Conservation (phyloP, 208 protist species). For the Acanthamoeba castellanii region DNA sequence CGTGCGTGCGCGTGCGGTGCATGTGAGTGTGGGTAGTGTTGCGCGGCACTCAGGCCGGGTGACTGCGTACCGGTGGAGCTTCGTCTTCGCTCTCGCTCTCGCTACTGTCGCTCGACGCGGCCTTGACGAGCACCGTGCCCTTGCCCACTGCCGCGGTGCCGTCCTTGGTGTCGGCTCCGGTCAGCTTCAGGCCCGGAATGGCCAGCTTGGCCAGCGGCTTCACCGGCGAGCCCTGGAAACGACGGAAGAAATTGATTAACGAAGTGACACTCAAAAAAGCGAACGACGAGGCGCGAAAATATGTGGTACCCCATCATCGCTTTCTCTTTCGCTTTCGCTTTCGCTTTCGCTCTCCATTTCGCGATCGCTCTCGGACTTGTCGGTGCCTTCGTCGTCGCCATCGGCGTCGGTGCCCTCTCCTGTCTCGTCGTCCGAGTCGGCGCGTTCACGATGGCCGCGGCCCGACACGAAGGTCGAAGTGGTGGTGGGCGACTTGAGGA, state of each 20-base stretch:
- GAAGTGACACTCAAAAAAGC: too few species aligned
- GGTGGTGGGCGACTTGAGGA: slow-evolving; percentile 29
- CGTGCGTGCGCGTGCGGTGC: too few species aligned
- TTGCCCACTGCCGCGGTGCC: slow-evolving; percentile 41
- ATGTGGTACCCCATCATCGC: not conserved
- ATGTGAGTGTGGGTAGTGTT: not conserved
- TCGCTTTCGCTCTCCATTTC: not conserved
- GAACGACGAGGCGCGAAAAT: too few species aligned
- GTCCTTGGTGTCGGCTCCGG: slow-evolving; percentile 62
- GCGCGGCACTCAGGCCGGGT: too few species aligned
- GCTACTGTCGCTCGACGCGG: slow-evolving; percentile 24
- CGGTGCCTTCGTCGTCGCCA: not conserved
- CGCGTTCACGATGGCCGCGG: not conserved
- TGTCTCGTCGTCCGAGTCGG: not conserved
- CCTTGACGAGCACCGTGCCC: slow-evolving; percentile 6
- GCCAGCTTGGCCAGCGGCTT: slow-evolving; percentile 23
- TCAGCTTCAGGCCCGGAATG: slow-evolving; percentile 66
- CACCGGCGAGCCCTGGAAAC: too few species aligned
- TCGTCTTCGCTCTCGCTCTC: not conserved
- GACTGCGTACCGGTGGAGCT: not conserved
- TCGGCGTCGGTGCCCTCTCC: not conserved
- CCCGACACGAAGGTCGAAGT: not conserved
- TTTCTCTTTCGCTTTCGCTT: not conserved
- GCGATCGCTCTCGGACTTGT: not conserved
- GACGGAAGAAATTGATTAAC: too few species aligned